Evolutionary conservation across 345 rosid genomes (phyloP), one percentile per base, ranked within the genome.

Genomic region (Psidium guajava): DNA sequence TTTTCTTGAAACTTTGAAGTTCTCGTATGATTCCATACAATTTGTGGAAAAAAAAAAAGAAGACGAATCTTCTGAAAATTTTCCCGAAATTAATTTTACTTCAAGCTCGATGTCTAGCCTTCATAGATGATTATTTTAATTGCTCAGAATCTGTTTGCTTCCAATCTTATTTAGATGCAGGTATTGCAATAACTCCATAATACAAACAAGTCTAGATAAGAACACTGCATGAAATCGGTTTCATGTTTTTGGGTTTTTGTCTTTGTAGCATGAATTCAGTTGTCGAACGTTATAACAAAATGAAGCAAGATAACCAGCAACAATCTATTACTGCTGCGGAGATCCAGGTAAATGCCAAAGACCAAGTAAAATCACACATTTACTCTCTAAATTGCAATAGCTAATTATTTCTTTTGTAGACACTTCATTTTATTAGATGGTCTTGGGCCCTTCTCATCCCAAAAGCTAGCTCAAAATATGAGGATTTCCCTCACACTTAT

Each of bases 261-360:
- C 77, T 69, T 69, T 69, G 55, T 59, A 85, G 86, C 83, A 85
- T 85, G 86, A 80, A 56, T 58, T 85, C 86, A 18, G 40, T 80
- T 40, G 47, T 85, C n/a, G 86, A 85, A 61, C 57, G 86, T 27
- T 85, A 85, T 49, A 42, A 49, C 75, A 81, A 22, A 21, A 13
- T 27, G 86, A 85, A 85, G 86, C 74, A 85, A 51, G 86, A 85
- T 21, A 44, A 54, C 36, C 20, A 56, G 80, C 86, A 54, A 49
- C 73, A 77, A 6, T 77, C 69, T 40, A n/a, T 49, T 22, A 49
- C 73, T 25, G 74, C 83, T 42, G 15, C 61, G 44, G 83, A 80
- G 54, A 55, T 77, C 75, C 86, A 85, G 83, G 86, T 77, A 42
- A 27, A 50, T 10, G 36, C 24, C 24, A 7, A 27, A 53, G 27